Percentiles rank a stretch among this genome's conserved stretches.
These are phyloP conservation scores for Blastobotrys petasosporus DNA, from an alignment of 1,139 yeast species.

Conservation along the genomic window DNA sequence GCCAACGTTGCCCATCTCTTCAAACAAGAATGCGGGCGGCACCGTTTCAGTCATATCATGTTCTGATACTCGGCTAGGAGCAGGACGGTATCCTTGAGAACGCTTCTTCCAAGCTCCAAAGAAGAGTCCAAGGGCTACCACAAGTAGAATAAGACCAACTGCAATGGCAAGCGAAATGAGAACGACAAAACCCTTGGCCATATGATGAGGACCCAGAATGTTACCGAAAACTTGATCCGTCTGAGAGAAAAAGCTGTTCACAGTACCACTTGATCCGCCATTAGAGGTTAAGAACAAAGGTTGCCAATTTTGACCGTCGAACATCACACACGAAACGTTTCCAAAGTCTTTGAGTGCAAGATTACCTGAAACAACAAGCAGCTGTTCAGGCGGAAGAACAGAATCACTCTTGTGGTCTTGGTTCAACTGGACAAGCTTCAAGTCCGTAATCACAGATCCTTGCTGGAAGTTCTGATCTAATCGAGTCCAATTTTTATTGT, in stretches of 20 bases:
- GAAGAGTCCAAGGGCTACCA: conserved; percentile 58
- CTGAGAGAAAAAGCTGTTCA: conserved; percentile 26
- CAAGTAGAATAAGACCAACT: conserved; percentile 63
- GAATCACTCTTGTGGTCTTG: conserved; percentile 32
- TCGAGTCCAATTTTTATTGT: conserved; percentile 31
- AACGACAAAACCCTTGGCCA: conserved; percentile 70
- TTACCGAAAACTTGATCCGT: conserved; percentile 20
- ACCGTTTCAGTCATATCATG: conserved; percentile 62
- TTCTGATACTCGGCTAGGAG: conserved; percentile 52
- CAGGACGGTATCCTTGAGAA: conserved; percentile 38
- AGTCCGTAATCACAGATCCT: conserved; percentile 28
- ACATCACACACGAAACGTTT: conserved; percentile 58
- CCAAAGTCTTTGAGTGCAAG: conserved; percentile 52
- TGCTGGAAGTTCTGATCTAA: conserved; percentile 35
- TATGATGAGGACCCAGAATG: conserved; percentile 20
- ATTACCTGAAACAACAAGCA: conserved; percentile 59
- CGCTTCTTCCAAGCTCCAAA: conserved; percentile 47
- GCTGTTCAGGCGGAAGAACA: conserved; percentile 41
- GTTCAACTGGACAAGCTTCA: conserved; percentile 32
- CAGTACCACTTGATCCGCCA: conserved; percentile 24
- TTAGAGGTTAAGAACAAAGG: conserved; percentile 51
- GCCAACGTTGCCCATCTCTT: conserved; percentile 46
- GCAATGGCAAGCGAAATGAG: conserved; percentile 87
- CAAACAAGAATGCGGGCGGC: conserved; percentile 57
- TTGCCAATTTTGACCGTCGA: conserved; percentile 63